Evolutionary conservation across 352 stramenopile genomes (phyloP).

Genomic region (Pythium aristosporum): DNA sequence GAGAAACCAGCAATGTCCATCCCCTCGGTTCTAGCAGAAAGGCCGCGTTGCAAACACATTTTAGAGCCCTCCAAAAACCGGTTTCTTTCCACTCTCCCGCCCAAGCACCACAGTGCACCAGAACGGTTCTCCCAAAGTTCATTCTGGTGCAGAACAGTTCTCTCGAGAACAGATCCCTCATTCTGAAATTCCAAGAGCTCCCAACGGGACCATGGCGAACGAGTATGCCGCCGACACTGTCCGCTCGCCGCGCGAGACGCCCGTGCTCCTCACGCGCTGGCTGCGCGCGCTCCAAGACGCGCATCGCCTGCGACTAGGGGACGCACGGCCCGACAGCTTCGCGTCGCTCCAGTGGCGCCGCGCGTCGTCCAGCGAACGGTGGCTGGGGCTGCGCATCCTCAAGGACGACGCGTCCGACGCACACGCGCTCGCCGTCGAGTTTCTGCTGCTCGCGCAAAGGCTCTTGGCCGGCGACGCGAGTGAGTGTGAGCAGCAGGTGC

Average conservation of each 20-base stretch:
- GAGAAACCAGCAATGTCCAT: conserved; percentile 2
- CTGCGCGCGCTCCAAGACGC: conserved; percentile 3
- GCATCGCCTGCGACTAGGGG: conserved; percentile 9
- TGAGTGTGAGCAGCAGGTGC: conserved; percentile 8
- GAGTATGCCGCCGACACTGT: neutral
- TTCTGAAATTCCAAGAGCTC: neutral
- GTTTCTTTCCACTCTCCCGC: neutral
- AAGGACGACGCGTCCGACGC: neutral
- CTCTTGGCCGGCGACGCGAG: neutral
- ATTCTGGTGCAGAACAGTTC: conserved; percentile 8
- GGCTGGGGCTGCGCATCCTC: conserved; percentile 12
- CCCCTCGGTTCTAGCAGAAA: conserved; percentile 12
- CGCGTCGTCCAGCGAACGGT: conserved; percentile 6
- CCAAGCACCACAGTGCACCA: conserved; percentile 9
- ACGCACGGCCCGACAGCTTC: conserved; percentile 15
- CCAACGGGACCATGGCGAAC: conserved; percentile 1
- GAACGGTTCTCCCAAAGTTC: neutral
- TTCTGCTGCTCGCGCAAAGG: conserved; percentile 14
- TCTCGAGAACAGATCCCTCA: neutral
- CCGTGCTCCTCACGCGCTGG: conserved; percentile 17
- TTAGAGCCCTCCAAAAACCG: conserved; percentile 7
- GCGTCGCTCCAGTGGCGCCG: conserved; percentile 21
- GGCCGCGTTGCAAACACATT: neutral
- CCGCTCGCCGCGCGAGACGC: conserved; percentile 6
- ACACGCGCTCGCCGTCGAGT: conserved; percentile 9